Evolutionary conservation across 495 filamentous ascomycete genomes (phyloP).

Genomic region (Trichocladium uniseriatum): DNA sequence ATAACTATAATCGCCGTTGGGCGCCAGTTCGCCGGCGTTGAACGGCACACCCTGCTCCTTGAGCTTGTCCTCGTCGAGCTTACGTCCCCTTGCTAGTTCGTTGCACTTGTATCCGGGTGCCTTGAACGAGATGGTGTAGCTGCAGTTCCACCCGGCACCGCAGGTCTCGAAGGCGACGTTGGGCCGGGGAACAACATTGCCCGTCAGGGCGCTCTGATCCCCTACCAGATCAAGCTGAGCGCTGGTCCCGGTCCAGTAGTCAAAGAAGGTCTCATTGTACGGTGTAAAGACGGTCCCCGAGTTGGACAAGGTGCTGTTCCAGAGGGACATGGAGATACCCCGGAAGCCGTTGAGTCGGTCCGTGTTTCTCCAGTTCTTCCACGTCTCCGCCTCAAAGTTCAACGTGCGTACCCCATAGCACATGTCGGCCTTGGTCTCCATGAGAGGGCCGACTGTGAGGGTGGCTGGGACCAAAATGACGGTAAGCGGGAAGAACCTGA

Average conservation of each 20-base stretch:
- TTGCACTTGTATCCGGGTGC: conserved; percentile 24
- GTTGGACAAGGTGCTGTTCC: conserved; percentile 17
- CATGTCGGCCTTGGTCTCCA: conserved; percentile 1
- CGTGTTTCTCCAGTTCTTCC: conserved; percentile 19
- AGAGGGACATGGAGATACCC: conserved; percentile 14
- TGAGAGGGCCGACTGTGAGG: conserved; percentile 17
- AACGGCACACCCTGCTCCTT: conserved; percentile 14
- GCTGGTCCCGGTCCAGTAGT: conserved; percentile 22
- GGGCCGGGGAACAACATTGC: conserved; percentile 11
- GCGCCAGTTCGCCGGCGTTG: conserved; percentile 13
- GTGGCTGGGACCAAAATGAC: conserved; percentile 24
- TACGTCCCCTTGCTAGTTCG: conserved; percentile 11
- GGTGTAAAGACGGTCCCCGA: conserved; percentile 4
- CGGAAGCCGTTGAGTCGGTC: conserved; percentile 14
- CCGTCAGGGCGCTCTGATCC: conserved; percentile 6
- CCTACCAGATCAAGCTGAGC: conserved; percentile 5
- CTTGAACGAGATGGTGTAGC: conserved; percentile 19
- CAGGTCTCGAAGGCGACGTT: conserved; percentile 20
- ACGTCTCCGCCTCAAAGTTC: conserved; percentile 21
- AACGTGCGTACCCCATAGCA: conserved; percentile 21
- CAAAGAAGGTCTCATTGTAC: conserved; percentile 23
- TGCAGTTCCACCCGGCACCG: conserved; percentile 26
- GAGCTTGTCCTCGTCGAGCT: conserved; percentile 12
- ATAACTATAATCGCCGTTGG: conserved; percentile 18
- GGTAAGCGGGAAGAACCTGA: conserved; percentile 22